Conservation (phyloP, 2,329 filamentous ascomycete species). For the Blumeria hordei region DNA sequence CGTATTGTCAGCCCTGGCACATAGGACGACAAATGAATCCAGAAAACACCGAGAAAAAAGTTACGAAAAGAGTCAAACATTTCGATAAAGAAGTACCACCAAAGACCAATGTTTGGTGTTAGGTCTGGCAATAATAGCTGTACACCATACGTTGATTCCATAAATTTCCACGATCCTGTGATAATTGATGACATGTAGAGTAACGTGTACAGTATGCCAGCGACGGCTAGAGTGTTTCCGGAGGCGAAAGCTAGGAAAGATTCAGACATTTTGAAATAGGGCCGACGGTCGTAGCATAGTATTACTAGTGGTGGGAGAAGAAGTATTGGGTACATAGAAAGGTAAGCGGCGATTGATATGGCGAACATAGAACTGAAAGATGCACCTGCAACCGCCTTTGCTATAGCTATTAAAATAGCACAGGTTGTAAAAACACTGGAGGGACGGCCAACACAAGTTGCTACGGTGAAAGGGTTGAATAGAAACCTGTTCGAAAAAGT, state of each 20-base stretch:
- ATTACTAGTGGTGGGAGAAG: slow-evolving; percentile 63
- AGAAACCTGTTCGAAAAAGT: slow-evolving; percentile 37
- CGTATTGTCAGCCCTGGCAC: slow-evolving; percentile 67
- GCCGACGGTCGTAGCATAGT: slow-evolving; percentile 46
- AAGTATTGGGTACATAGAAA: slow-evolving; percentile 77
- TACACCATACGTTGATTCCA: slow-evolving; percentile 75
- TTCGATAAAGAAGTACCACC: slow-evolving; percentile 99
- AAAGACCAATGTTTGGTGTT: slow-evolving; percentile 82
- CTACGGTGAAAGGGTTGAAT: slow-evolving; percentile 84
- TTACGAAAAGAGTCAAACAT: slow-evolving; percentile 97
- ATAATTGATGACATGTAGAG: slow-evolving; percentile 49
- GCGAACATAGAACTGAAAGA: slow-evolving; percentile 59
- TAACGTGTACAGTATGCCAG: slow-evolving; percentile 31
- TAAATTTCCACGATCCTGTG: slow-evolving; percentile 68
- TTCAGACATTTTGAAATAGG: slow-evolving; percentile 11
- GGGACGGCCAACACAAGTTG: slow-evolving; percentile 72
- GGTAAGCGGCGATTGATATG: slow-evolving; percentile 66
- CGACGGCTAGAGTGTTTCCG: slow-evolving; percentile 27
- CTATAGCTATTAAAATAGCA: slow-evolving; percentile 63
- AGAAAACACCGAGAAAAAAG: slow-evolving; percentile 96
- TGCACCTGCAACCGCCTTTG: slow-evolving; percentile 53
- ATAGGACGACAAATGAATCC: slow-evolving; percentile 82
- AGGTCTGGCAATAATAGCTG: slow-evolving; percentile 78
- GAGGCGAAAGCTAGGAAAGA: slow-evolving; percentile 26
- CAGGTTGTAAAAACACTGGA: slow-evolving; percentile 76